These are phyloP conservation scores for Phialemonium atrogriseum DNA, from an alignment of 2,329 filamentous ascomycete species.

Conservation along the genomic window DNA sequence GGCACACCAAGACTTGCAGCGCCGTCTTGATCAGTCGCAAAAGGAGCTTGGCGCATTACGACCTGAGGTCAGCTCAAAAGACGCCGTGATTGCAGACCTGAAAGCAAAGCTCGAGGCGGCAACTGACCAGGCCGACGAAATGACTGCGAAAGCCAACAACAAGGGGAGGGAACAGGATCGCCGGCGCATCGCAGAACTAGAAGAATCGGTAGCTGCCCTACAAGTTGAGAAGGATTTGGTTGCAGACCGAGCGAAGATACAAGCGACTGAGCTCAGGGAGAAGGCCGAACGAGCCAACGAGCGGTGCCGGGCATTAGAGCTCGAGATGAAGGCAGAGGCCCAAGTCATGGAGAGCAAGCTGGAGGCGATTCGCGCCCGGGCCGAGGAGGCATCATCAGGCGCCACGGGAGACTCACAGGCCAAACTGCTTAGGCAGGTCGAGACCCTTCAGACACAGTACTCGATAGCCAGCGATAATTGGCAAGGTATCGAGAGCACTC, in stretches of 20 bases:
- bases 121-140: slow-evolving; percentile 55
- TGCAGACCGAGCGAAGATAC: slow-evolving; percentile 55
- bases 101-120: slow-evolving; percentile 62
- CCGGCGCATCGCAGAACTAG: slow-evolving; percentile 39
- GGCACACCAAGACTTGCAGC: slow-evolving; percentile 39
- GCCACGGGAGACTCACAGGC: slow-evolving; percentile 75
- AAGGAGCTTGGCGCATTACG: slow-evolving; percentile 44
- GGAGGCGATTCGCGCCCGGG: slow-evolving; percentile 74
- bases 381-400: slow-evolving; percentile 83
- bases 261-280: slow-evolving; percentile 65
- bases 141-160: slow-evolving; percentile 57
- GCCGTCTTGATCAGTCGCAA: slow-evolving; percentile 49
- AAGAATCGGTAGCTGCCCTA: slow-evolving; percentile 54
- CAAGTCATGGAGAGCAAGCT: slow-evolving; percentile 79
- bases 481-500: slow-evolving; percentile 87
- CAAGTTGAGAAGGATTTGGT: slow-evolving; percentile 71
- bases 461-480: slow-evolving; percentile 92
- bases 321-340: slow-evolving; percentile 72
- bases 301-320: slow-evolving; percentile 57
- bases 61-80: slow-evolving; percentile 54
- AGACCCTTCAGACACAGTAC: slow-evolving; percentile 93
- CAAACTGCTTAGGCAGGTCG: slow-evolving; percentile 86
- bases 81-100: slow-evolving; percentile 58
- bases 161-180: slow-evolving; percentile 62
- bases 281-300: slow-evolving; percentile 67